Evolutionary conservation across 805 yeast genomes (phyloP), one percentile per base, ranked within the genome.

Genomic region (Nakazawaea ambrosiae): DNA sequence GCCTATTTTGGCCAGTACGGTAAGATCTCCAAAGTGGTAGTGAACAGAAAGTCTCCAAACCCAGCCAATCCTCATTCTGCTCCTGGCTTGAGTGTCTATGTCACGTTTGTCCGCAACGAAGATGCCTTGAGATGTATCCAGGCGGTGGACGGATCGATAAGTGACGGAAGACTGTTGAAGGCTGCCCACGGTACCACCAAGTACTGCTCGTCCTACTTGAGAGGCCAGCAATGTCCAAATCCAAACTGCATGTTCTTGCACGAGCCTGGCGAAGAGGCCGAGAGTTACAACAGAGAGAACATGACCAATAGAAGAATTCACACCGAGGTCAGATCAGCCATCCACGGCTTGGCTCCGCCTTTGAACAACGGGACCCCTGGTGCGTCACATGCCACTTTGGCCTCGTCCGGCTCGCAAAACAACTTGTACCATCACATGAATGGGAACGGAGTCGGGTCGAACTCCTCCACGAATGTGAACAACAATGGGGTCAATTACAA

Each of bases 191-290:
- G 99, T 55, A 92, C 98, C 4, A 92, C 99, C 10, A 92, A 92
- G 60, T 92, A 92, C 65, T 92, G 99, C 59, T 86, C 96, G n/a
- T 82, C 95, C 3, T 92, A 92, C 55, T 65, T 92, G 46, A 73
- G 97, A 49, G 97, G 96, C 26, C 94, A 86, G 57, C 81, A 92
- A 8, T 92, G 99, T 63, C 98, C 96, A 42, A 92, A 92, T 61
- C 97, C 97, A 45, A 87, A 88, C 54, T 92, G 99, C 70, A 92
- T 92, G 98, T 92, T 92, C 53, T 70, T 92, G 51, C 99, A 92
- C 58, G 98, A 92, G 61, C 98, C 98, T 5, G 98, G 99, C 42
- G 99, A 92, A 66, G 98, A 92, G 59, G 97, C 97, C 2, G 98
- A 92, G 52, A 83, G 95, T 9, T 90, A 85, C 62, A 86, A 95